Evolutionary conservation across 495 filamentous ascomycete species (phyloP).

Genomic region (Penicillium tannophilum): DNA sequence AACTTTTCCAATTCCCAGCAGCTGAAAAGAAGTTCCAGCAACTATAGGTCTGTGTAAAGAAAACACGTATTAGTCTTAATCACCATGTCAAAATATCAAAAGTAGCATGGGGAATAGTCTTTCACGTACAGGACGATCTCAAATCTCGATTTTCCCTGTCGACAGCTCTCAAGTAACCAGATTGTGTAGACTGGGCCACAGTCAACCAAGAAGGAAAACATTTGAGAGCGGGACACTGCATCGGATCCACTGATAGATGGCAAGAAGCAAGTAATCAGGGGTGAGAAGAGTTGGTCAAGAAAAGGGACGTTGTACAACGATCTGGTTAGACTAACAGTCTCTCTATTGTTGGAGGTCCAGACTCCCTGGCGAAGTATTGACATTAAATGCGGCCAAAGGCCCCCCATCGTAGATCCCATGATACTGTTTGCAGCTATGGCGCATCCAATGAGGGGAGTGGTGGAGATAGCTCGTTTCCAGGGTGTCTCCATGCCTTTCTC

Average conservation of each 20-base stretch:
- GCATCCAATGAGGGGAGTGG: not conserved
- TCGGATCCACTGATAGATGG: conserved; percentile 1
- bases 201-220: not conserved
- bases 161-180: not conserved
- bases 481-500: not conserved
- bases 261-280: not conserved
- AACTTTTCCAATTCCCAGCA: not conserved
- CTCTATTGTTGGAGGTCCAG: not conserved
- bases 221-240: not conserved
- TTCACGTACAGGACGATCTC: not conserved
- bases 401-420: not conserved
- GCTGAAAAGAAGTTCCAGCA: not conserved
- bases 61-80: not conserved
- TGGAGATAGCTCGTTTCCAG: not conserved
- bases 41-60: not conserved
- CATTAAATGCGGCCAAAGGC: not conserved
- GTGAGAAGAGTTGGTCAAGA: not conserved
- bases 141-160: not conserved
- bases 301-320: not conserved
- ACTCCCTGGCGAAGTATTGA: not conserved
- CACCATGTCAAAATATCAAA: not conserved
- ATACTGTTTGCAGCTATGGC: not conserved
- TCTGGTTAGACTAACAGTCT: not conserved
- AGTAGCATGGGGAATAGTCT: not conserved
- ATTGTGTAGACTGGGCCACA: not conserved